phyloP scores from a whole-genome alignment of 2,329 filamentous ascomycete genomes.

The Didymella pinodella region DNA sequence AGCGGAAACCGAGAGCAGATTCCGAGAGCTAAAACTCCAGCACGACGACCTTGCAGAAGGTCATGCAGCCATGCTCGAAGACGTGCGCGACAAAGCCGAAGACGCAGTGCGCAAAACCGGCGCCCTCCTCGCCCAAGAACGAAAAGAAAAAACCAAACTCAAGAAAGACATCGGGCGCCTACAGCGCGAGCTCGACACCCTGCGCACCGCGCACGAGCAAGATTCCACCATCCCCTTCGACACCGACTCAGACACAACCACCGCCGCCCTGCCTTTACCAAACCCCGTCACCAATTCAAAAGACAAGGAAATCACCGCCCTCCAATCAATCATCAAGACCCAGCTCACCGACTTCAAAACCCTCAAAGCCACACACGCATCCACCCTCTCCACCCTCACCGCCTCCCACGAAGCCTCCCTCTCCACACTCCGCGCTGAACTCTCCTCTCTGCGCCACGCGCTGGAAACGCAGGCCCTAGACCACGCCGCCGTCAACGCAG shows the following conservation, averaged over 20 bases:
- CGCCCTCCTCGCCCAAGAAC: constrained; percentile 44
- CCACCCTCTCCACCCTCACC: constrained; percentile 12
- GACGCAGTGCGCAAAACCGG: constrained; percentile 47
- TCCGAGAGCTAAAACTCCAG: constrained; percentile 39
- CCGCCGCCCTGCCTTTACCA: neutral
- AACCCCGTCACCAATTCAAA: constrained; percentile 27
- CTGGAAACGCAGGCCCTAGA: constrained; percentile 34
- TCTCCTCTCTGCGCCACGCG: constrained; percentile 30
- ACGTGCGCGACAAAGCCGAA: constrained; percentile 46
- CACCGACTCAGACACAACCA: constrained; percentile 22
- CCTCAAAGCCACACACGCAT: constrained; percentile 31
- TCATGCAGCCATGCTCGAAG: constrained; percentile 37
- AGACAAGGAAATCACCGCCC: constrained; percentile 37
- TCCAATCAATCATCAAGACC: constrained; percentile 38
- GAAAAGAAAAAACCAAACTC: constrained; percentile 42
- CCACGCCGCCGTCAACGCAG: constrained; percentile 41
- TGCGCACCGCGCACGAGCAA: constrained; percentile 26
- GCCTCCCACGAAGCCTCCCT: constrained; percentile 29
- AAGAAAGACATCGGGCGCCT: constrained; percentile 38
- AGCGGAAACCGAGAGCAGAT: constrained; percentile 33
- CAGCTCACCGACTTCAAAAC: constrained; percentile 38
- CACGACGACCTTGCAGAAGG: constrained; percentile 39
- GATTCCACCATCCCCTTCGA: constrained; percentile 5
- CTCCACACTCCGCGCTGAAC: constrained; percentile 17
- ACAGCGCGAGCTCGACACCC: constrained; percentile 32